Evolutionary conservation across 2,329 filamentous ascomycete genomes (phyloP).

Genomic region (Cercospora brassicicola): DNA sequence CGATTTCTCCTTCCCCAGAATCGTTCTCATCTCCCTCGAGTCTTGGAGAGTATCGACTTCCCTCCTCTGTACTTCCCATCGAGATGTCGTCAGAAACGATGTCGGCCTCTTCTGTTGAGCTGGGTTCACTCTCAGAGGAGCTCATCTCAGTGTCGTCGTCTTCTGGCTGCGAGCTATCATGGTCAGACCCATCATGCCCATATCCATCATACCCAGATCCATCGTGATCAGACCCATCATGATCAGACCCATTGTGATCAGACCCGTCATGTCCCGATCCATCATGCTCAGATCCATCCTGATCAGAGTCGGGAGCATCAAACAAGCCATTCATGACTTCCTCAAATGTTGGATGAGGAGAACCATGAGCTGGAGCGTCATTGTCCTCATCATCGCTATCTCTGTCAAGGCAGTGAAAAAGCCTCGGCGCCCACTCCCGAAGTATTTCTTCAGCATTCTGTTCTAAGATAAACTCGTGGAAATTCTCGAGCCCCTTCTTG

Average conservation of each 20-base stretch:
- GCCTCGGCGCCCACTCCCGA: background rate
- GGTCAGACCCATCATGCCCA: background rate
- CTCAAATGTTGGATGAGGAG: background rate
- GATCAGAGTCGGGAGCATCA: background rate
- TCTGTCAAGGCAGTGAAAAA: background rate
- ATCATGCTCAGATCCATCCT: background rate
- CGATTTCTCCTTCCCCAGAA: background rate
- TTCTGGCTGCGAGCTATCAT: background rate
- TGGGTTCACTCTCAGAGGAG: background rate
- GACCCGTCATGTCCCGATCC: background rate
- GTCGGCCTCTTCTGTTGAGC: background rate
- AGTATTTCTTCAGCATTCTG: background rate
- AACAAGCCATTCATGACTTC: background rate
- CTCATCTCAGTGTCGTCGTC: background rate
- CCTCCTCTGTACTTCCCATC: background rate
- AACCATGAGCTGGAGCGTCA: background rate
- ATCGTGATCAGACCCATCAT: background rate
- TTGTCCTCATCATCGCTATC: background rate
- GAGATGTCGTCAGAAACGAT: background rate
- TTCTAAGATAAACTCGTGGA: background rate
- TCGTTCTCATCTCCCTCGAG: background rate
- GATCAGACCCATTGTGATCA: background rate
- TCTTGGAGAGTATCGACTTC: background rate
- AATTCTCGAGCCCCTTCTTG: background rate
- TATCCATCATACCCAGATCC: background rate